Evolutionary conservation across 2,329 filamentous ascomycete species (phyloP), one percentile per base, ranked within the genome.

Genomic region (Clarireedia monteithiana): DNA sequence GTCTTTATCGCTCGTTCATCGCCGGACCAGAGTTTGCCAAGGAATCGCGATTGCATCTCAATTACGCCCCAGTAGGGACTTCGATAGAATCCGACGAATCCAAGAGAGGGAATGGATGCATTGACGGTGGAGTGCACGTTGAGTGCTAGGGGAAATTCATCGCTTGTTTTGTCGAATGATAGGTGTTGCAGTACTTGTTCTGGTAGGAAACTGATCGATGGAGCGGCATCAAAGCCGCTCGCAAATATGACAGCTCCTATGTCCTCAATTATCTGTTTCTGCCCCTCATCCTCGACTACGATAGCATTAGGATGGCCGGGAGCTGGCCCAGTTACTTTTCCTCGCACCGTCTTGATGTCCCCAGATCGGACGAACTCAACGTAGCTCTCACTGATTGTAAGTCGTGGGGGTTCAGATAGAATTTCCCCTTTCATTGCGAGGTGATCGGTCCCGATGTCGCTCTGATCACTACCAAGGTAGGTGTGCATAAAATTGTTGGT

Each of bases 41-140:
- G 72, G 59, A 88, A 78, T 1, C 86, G 80, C 2, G 89, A 85
- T 70, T 95, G 89, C 85, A 91, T 88, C 69, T 94, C 89, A 78
- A 92, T 90, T 0, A 91, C 83, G 1, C 86, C 86, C 89, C 89
- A 95, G 68, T 89, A 94, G 0, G 89, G 88, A 0, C 87, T 87
- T 59, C 89, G 80, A 66, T 95, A 95, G 70, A 91, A 90, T 0
- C 89, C 89, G 1, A 94, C 84, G 64, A 94, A 91, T 0, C 87
- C 88, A 0, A 94, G 72, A 5, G 79, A 80, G 0, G 84, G 79
- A 0, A 91, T 69, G 0, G 75, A 72, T 0, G 79, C 77, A 57
- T 85, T 81, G 55, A 84, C 74, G 0, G 84, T 84, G 1, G 80
- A 81, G 60, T 88, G 84, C 50, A 86, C 84, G 23, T 85, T 82